Percentiles rank a stretch among this genome's conserved stretches.
These are phyloP conservation scores for Malassezia yamatoensis DNA, from an alignment of 1,284 basidiomycete species.

Conservation along the genomic window DNA sequence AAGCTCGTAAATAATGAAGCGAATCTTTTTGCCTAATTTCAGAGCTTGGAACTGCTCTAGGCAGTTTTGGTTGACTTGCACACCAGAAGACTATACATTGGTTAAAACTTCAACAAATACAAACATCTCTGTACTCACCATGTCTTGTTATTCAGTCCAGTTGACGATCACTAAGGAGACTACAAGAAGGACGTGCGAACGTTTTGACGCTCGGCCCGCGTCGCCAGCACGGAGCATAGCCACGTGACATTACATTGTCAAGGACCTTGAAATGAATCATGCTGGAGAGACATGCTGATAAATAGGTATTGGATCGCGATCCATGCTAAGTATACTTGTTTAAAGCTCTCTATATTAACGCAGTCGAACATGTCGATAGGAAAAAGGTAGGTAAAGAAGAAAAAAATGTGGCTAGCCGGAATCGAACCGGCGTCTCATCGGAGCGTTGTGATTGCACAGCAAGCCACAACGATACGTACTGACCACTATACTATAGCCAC, in stretches of 20 bases:
- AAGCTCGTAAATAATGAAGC: constrained; percentile 78
- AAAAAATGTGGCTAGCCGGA: constrained; percentile 24
- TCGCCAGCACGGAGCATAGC: not conserved
- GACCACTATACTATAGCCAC: constrained; percentile 27
- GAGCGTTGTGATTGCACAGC: constrained; percentile 9
- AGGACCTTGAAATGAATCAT: too few species aligned
- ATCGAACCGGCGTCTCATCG: constrained; percentile 27
- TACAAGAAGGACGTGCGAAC: not conserved
- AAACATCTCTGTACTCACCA: not conserved
- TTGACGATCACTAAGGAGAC: too few species aligned
- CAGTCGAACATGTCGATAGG: too few species aligned
- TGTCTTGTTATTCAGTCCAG: not conserved
- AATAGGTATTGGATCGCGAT: too few species aligned
- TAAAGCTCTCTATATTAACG: too few species aligned
- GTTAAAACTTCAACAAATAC: not conserved
- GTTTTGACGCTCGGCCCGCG: constrained; percentile 2
- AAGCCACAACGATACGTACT: constrained; percentile 26
- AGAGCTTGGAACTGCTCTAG: constrained; percentile 61
- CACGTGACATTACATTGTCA: constrained; percentile 1
- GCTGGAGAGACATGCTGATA: too few species aligned
- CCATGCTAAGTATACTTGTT: too few species aligned
- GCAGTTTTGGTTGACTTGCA: constrained; percentile 58
- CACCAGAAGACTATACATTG: constrained; percentile 61
- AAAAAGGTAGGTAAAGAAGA: not conserved
- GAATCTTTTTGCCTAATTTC: constrained; percentile 71